phyloP scores from a whole-genome alignment of 1,284 basidiomycete genomes.

The Ustilago crameri region DNA sequence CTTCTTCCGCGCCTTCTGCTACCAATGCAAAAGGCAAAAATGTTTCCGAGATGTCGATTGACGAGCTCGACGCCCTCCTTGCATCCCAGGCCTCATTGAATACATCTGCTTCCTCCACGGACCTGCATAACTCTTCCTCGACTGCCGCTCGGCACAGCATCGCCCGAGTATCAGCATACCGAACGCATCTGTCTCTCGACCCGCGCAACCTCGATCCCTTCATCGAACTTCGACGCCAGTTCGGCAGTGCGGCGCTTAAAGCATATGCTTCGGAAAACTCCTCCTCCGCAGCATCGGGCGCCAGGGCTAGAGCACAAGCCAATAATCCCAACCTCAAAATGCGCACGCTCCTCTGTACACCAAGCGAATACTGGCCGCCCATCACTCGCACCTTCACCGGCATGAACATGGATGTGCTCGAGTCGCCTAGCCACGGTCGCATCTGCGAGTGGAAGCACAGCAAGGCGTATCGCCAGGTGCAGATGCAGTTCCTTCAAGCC shows the following conservation, averaged over 20 bases:
- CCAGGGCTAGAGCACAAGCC: slow-evolving; percentile 50
- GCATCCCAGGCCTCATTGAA: slow-evolving; percentile 50
- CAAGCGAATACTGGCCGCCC: slow-evolving; percentile 63
- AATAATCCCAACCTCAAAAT: slow-evolving; percentile 63
- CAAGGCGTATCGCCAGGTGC: slow-evolving; percentile 62
- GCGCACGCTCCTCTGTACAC: slow-evolving; percentile 59
- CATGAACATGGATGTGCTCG: slow-evolving; percentile 60
- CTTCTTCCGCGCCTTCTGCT: slow-evolving; percentile 1
- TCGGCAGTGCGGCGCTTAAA: slow-evolving; percentile 66
- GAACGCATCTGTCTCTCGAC: slow-evolving; percentile 52
- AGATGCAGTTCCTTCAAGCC: slow-evolving; percentile 65
- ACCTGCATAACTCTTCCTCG: not conserved
- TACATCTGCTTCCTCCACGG: slow-evolving; percentile 2
- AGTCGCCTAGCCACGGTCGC: slow-evolving; percentile 37
- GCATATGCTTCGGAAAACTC: slow-evolving; percentile 58
- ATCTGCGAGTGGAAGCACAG: slow-evolving; percentile 60
- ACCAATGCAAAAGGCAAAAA: slow-evolving; percentile 19
- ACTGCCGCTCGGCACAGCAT: not conserved
- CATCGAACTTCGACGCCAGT: slow-evolving; percentile 63
- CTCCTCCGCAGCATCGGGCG: slow-evolving; percentile 31
- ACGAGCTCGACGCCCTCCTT: slow-evolving; percentile 61
- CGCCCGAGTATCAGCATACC: slow-evolving; percentile 32
- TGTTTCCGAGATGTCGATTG: slow-evolving; percentile 64
- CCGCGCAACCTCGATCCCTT: slow-evolving; percentile 57
- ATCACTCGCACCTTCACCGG: slow-evolving; percentile 63